These are phyloP conservation scores for Kodamaea kaohsiungensis DNA, from an alignment of 805 yeast species.

Conservation along the genomic window DNA sequence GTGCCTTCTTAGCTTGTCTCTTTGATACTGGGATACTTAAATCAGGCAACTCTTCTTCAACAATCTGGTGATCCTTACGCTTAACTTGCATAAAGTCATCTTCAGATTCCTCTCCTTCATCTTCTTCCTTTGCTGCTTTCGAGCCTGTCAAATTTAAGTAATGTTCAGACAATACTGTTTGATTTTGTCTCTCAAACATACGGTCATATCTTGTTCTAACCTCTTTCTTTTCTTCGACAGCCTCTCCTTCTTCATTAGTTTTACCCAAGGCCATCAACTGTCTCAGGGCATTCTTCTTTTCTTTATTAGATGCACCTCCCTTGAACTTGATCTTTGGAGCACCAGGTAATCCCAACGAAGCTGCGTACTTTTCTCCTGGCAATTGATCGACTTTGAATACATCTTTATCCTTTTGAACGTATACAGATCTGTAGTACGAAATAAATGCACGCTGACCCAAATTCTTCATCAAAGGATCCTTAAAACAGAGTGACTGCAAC, in stretches of 20 bases:
- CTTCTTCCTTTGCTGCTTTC: conserved; percentile 22
- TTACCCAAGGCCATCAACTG: conserved; percentile 59
- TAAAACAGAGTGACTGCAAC: conserved; percentile 85
- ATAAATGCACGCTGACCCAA: conserved; percentile 95
- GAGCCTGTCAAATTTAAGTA: conserved; percentile 70
- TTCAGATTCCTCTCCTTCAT: conserved; percentile 38
- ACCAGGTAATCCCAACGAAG: conserved; percentile 89
- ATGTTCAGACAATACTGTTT: conserved; percentile 87
- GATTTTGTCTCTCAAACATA: conserved; percentile 94
- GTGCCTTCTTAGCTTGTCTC: conserved; percentile 80
- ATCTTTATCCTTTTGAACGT: conserved; percentile 83
- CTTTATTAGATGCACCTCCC: conserved; percentile 60
- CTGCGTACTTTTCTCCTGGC: conserved; percentile 83
- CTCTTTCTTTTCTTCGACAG: conserved; percentile 40
- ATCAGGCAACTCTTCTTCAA: conserved; percentile 65
- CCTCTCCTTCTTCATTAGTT: conserved; percentile 62
- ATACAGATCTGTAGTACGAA: conserved; percentile 83
- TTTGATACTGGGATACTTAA: conserved; percentile 70
- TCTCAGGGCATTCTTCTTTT: conserved; percentile 79
- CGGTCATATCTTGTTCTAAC: conserved; percentile 88
- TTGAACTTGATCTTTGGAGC: conserved; percentile 87
- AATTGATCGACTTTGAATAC: conserved; percentile 76
- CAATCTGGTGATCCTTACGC: conserved; percentile 70
- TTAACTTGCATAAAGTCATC: conserved; percentile 83
- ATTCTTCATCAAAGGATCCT: conserved; percentile 88